Evolutionary conservation across 345 rosid genomes (phyloP).

Genomic region (Citrus trifoliata): DNA sequence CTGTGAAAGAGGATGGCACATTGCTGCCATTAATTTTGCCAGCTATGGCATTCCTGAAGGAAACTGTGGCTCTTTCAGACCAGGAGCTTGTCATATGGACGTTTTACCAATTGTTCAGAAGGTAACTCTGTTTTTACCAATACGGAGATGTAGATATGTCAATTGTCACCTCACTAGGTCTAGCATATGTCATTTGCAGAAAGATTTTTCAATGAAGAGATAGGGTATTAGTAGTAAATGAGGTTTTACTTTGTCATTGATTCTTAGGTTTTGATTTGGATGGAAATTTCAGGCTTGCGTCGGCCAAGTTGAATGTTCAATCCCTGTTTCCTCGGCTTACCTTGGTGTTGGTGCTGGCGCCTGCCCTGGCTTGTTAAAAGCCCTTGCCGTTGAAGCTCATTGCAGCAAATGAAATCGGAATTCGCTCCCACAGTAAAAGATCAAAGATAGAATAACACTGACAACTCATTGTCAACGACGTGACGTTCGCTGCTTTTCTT

Average conservation of each 20-base stretch:
- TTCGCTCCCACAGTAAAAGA: not conserved
- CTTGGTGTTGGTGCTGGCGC: conserved; percentile 48
- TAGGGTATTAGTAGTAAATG: not conserved
- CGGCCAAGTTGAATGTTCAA: conserved; percentile 46
- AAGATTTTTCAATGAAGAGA: not conserved
- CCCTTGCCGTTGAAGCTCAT: conserved; percentile 47
- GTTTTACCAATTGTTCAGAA: conserved; percentile 26
- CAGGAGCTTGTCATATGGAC: conserved; percentile 45
- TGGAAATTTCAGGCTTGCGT: conserved; percentile 46
- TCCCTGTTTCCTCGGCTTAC: conserved; percentile 32
- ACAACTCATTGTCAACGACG: not conserved
- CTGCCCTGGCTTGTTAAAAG: conserved; percentile 43
- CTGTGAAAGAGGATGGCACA: conserved; percentile 61
- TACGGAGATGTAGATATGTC: not conserved
- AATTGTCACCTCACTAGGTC: too few species aligned
- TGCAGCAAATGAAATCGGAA: conserved; percentile 26
- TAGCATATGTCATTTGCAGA: not conserved
- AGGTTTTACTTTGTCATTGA: not conserved
- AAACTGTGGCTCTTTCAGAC: conserved; percentile 40
- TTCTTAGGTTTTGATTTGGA: not conserved
- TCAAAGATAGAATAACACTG: not conserved
- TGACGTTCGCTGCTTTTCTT: too few species aligned
- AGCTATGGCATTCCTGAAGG: conserved; percentile 62
- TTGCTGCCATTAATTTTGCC: conserved; percentile 47
- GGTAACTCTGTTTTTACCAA: conserved; percentile 21